Evolutionary conservation across 2,329 filamentous ascomycete genomes (phyloP), one percentile per base, ranked within the genome.

Genomic region (Fusarium albidum): DNA sequence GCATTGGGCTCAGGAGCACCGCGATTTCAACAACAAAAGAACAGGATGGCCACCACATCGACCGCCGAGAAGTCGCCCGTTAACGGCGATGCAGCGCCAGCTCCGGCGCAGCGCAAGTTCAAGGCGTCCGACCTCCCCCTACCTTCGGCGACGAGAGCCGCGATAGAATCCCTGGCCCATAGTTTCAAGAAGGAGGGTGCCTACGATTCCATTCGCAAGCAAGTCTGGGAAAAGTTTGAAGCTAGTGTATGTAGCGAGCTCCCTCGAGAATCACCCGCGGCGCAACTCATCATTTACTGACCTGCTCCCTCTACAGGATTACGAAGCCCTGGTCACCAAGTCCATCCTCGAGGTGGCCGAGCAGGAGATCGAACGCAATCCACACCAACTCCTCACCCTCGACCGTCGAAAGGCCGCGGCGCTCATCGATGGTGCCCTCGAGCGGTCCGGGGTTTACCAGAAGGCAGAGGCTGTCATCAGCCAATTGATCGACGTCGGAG

Each of bases 151-250:
- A 90, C 91, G 45, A 82, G 89, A 59, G 82, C 83, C 2, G 86
- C 88, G 2, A 91, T 94, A 50, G 90, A 93, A 64, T 83, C 81
- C 13, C 81, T 94, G 17, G 84, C 90, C n/a, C 87, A 91, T 68
- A 88, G 83, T 10, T 94, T 93, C 77, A 93, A 93, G 75, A 94
- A 93, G 76, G 92, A 91, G 73, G 91, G 91, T 55, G 89, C 89
- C 51, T 95, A 93, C 68, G 91, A 95, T 73, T 78, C 82, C 12
- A 83, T 93, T 59, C 86, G 90, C 56, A 93, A 92, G 69, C 83
- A 90, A 65, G 81, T 91, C 10, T 92, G 90, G 83, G 84, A 89
- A 38, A 86, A 90, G 52, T 91, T 91, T 63, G 85, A 87, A 67
- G 82, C 83, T 26, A 87, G 85, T 63, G 89, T 91, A 81, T 13